These are phyloP conservation scores for Glycine tomentella DNA, from an alignment of 306 rosid species.

Conservation along the genomic window DNA sequence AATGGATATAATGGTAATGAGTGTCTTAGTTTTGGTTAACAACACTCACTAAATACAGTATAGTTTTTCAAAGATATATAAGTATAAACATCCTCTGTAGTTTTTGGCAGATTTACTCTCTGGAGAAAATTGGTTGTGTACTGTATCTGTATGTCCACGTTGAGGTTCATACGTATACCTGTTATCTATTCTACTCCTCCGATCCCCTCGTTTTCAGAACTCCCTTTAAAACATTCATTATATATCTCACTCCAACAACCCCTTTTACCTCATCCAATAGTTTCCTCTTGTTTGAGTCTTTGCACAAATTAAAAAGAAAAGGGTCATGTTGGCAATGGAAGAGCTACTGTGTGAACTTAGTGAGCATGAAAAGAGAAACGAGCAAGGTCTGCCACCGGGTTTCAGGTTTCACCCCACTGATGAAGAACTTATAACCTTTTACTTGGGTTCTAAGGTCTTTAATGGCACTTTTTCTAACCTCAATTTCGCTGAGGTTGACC, in stretches of 20 bases:
- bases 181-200: neutral
- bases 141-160: slow-evolving; percentile 16
- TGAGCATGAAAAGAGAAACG: slow-evolving; percentile 58
- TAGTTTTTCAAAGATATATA: no score
- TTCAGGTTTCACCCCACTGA: slow-evolving; percentile 90
- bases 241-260: neutral
- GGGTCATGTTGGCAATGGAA: slow-evolving; percentile 56
- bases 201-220: slow-evolving; percentile 19
- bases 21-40: neutral
- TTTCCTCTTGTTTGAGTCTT: neutral
- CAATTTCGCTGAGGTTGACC: slow-evolving; percentile 74
- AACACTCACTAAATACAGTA: neutral
- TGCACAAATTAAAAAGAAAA: neutral
- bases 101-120: neutral
- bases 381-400: slow-evolving; percentile 83
- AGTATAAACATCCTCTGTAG: neutral
- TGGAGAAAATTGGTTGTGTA: neutral
- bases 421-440: slow-evolving; percentile 77
- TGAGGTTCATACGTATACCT: slow-evolving; percentile 29
- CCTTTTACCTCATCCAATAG: neutral
- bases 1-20: neutral
- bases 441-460: slow-evolving; percentile 71
- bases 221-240: neutral
- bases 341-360: slow-evolving; percentile 59
- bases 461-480: slow-evolving; percentile 49